Conservation (phyloP, 176 grass and related monocot species). For the Microstegium vimineum region DNA sequence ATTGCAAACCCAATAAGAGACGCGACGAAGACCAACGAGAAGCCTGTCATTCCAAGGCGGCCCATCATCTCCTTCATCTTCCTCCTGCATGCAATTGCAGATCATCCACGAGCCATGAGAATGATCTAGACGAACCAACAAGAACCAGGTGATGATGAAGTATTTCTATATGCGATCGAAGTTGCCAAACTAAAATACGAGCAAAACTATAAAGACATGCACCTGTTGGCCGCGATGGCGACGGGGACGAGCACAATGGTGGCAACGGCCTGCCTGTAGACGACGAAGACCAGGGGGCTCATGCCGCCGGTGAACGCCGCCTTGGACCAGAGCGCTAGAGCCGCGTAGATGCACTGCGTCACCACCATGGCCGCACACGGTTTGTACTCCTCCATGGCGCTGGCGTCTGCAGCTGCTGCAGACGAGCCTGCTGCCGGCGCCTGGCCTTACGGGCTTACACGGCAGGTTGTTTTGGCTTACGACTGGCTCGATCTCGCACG, state of each 20-base stretch:
- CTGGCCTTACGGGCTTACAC: too few species aligned
- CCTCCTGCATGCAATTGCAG: slow-evolving; percentile 25
- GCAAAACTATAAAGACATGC: too few species aligned
- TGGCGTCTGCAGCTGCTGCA: neutral
- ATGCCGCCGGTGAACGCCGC: slow-evolving; percentile 58
- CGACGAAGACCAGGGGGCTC: slow-evolving; percentile 75
- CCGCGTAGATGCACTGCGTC: slow-evolving; percentile 67
- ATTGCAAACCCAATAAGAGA: slow-evolving; percentile 54
- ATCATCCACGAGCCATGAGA: neutral
- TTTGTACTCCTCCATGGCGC: slow-evolving; percentile 49
- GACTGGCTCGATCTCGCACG: neutral
- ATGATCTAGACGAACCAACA: neutral
- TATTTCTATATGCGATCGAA: neutral
- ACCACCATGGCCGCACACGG: slow-evolving; percentile 70
- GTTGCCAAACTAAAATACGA: neutral
- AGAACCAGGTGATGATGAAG: neutral
- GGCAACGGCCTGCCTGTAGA: slow-evolving; percentile 67
- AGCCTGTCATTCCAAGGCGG: slow-evolving; percentile 31
- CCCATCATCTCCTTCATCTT: slow-evolving; percentile 31
- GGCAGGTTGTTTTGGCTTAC: neutral
- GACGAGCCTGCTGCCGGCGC: too few species aligned
- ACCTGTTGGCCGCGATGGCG: slow-evolving; percentile 36
- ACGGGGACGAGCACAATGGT: slow-evolving; percentile 39
- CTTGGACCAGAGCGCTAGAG: slow-evolving; percentile 55
- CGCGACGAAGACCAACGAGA: slow-evolving; percentile 59